Conservation (phyloP, 1,139 yeast genomes). For the Candida smagusa region DNA sequence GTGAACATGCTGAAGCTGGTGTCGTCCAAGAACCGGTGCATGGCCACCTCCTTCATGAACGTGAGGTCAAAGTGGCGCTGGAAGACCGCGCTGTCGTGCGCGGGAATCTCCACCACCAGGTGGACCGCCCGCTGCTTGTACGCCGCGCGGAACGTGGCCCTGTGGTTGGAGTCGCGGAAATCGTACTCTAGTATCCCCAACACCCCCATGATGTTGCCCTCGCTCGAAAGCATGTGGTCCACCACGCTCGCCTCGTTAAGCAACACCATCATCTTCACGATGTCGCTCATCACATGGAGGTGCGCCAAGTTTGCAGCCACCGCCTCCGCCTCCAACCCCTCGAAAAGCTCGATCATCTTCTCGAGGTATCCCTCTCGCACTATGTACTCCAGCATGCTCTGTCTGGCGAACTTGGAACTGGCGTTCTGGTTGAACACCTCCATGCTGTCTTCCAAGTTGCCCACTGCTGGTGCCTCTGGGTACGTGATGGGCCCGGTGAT, state of each 20-base stretch:
- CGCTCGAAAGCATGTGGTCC: conserved; percentile 60
- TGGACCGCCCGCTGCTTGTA: conserved; percentile 61
- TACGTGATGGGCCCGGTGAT: conserved; percentile 75
- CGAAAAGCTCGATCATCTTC: conserved; percentile 51
- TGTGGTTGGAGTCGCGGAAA: conserved; percentile 73
- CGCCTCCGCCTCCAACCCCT: conserved; percentile 45
- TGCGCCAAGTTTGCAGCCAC: conserved; percentile 19
- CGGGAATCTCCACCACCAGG: conserved; percentile 57
- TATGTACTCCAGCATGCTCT: conserved; percentile 50
- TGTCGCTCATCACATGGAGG: conserved; percentile 66
- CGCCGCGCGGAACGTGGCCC: conserved; percentile 75
- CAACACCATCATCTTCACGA: conserved; percentile 63
- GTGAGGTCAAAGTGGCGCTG: conserved; percentile 74
- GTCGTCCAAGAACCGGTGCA: conserved; percentile 81
- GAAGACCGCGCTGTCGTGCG: conserved; percentile 55
- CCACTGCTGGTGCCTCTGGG: conserved; percentile 56
- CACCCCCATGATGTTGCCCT: conserved; percentile 57
- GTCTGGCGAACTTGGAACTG: conserved; percentile 53
- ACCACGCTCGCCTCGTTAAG: conserved; percentile 70
- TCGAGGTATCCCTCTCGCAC: conserved; percentile 50
- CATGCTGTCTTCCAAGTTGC: conserved; percentile 47
- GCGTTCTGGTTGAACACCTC: conserved; percentile 57
- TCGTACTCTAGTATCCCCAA: conserved; percentile 91
- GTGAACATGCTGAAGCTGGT: conserved; percentile 63
- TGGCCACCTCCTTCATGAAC: conserved; percentile 79